Base-by-base conservation (phyloP, 2,329 filamentous ascomycete species). In the Fusarium transvaalense region DNA sequence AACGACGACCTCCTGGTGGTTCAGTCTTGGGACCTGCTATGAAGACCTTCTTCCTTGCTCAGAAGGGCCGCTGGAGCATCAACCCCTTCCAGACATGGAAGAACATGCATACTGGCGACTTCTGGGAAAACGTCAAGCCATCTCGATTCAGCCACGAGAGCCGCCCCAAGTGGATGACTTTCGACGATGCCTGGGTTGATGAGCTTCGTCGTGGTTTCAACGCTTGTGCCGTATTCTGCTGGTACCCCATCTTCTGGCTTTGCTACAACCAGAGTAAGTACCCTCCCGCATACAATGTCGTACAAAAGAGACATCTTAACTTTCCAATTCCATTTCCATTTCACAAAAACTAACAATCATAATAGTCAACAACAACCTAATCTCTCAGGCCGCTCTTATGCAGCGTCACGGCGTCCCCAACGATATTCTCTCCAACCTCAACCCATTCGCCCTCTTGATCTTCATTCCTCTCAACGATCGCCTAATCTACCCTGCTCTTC, bases 181-280 rank as follows among this genome's bases (percentile, higher is more conserved):
- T 93, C 71, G 91, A 94, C 66, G 92, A 94, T 69, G 86, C 86
- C 21, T 94, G 91, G 91, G 91, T 94, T 37, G 91, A 92, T 74
- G 90, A 93, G 76, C 85, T 93, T 29, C 83, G 83, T 42, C 88
- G 91, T 79, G 91, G 91, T 10, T 84, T 92, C 67, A 82, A 84
- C 56, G 90, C 90, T 17, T 92, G 90, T 76, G 82, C 86, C 42
- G 91, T 93, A 9, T 94, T 92, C 77, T 76, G 86, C 68, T 92
- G 88, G 83, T 89, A 88, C 58, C 90, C 91, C 3, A 84, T 89
- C 32, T 88, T 84, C 74, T 88, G 84, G 84, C 81, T 85, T 25
- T 82, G 83, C 53, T 83, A 82, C 67, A 82, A 83, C 62, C 81
- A 83, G 66, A 79, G 77, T 77, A 72, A 68, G 77, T 67, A 13